phyloP scores from a whole-genome alignment of 176 grass and related monocot genomes.

The Zoysia pacifica region DNA sequence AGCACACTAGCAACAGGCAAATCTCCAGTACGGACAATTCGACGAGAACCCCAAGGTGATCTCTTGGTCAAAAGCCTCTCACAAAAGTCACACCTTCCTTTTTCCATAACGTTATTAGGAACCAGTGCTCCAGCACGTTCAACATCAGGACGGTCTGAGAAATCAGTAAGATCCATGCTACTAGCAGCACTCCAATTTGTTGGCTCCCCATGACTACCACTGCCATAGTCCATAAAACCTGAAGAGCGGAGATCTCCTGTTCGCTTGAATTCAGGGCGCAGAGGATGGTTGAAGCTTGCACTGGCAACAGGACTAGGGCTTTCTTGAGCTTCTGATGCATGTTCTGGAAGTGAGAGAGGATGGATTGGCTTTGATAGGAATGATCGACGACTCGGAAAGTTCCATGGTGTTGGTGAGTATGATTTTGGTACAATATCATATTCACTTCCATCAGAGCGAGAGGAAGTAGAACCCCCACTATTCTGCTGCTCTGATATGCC shows the following conservation, averaged over 20 bases:
- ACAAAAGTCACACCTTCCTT: conserved; percentile 63
- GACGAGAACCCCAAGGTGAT: conserved; percentile 69
- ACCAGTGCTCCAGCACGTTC: conserved; percentile 20
- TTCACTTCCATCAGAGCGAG: conserved; percentile 68
- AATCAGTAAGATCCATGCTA: conserved; percentile 60
- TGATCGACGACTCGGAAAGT: conserved; percentile 54
- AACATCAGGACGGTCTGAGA: conserved; percentile 48
- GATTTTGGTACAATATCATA: conserved; percentile 63
- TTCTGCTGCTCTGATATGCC: conserved; percentile 55
- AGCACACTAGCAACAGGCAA: conserved; percentile 69
- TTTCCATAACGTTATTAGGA: conserved; percentile 32
- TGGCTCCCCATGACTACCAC: conserved; percentile 39
- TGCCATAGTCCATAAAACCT: conserved; percentile 35
- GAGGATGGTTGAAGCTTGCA: conserved; percentile 34
- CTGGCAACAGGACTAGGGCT: conserved; percentile 15
- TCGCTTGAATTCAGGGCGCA: conserved; percentile 35
- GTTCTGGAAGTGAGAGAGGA: conserved; percentile 64
- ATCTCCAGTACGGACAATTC: conserved; percentile 71
- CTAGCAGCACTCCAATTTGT: conserved; percentile 53
- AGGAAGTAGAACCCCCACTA: conserved; percentile 66
- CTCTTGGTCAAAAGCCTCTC: conserved; percentile 61
- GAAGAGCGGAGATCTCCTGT: conserved; percentile 38
- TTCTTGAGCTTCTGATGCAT: conserved; percentile 41
- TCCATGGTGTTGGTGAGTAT: conserved; percentile 49
- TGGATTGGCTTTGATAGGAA: conserved; percentile 78